Evolutionary conservation across 1,139 yeast genomes (phyloP).

Genomic region (Suzukiozyma palmioleophila): DNA sequence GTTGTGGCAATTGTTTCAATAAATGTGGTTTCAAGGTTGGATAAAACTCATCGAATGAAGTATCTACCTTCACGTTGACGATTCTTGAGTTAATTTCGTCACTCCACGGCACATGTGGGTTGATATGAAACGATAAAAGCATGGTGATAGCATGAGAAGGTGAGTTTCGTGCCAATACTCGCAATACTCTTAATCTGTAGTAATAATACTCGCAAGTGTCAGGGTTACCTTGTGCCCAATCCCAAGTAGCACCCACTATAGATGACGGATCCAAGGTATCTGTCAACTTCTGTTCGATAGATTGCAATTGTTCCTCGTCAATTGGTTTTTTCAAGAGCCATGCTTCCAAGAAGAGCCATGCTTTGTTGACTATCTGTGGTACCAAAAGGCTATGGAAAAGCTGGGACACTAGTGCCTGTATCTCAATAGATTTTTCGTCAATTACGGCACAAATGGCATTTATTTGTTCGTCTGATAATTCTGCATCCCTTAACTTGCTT

Average conservation of each 20-base stretch:
- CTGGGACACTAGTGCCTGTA: neutral
- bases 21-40: constrained; percentile 4
- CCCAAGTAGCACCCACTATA: constrained; percentile 3
- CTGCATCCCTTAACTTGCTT: neutral
- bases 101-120: constrained; percentile 32
- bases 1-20: constrained; percentile 2
- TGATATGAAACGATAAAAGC: constrained; percentile 17
- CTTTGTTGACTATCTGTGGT: neutral
- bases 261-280: constrained; percentile 7
- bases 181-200: constrained; percentile 5
- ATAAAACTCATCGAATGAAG: neutral
- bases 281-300: neutral
- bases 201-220: constrained; percentile 3
- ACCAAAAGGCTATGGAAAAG: neutral
- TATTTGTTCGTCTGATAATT: neutral
- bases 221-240: constrained; percentile 6
- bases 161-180: constrained; percentile 2
- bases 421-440: neutral
- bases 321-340: neutral
- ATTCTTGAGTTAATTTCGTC: constrained; percentile 12
- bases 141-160: neutral
- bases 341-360: constrained; percentile 7
- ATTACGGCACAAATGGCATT: neutral
- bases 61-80: constrained; percentile 5
- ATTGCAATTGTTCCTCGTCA: neutral